Percentiles rank a stretch among this genome's conserved stretches.
These are phyloP conservation scores for Aspergillus udagawae DNA, from an alignment of 2,329 filamentous ascomycete species.

Conservation along the genomic window DNA sequence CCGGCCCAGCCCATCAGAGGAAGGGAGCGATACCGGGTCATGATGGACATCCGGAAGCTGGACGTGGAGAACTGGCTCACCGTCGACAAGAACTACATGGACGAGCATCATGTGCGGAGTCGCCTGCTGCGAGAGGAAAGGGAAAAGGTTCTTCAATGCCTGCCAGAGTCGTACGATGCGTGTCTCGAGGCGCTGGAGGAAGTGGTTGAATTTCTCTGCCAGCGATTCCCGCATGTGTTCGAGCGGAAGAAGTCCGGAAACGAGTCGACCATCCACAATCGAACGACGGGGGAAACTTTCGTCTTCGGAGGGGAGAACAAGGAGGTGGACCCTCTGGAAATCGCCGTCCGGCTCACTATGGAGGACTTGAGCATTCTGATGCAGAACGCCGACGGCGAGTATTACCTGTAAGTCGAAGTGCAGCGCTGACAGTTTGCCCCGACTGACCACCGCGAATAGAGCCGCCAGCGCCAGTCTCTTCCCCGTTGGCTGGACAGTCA, in stretches of 20 bases:
- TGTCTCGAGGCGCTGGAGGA: slow-evolving; percentile 47
- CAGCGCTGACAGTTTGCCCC: not conserved
- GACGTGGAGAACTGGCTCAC: slow-evolving; percentile 47
- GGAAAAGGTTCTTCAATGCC: slow-evolving; percentile 43
- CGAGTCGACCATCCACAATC: slow-evolving; percentile 38
- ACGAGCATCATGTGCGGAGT: slow-evolving; percentile 41
- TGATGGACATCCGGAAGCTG: slow-evolving; percentile 48
- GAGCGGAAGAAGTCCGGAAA: slow-evolving; percentile 23
- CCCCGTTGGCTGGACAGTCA: slow-evolving; percentile 50
- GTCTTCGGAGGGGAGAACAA: slow-evolving; percentile 31
- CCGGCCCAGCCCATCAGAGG: slow-evolving; percentile 38
- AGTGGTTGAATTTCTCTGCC: slow-evolving; percentile 43
- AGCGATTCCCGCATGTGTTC: slow-evolving; percentile 44
- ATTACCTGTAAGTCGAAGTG: slow-evolving; percentile 41
- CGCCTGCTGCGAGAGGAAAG: slow-evolving; percentile 38
- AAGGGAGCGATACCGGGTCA: slow-evolving; percentile 38
- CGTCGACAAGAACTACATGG: slow-evolving; percentile 45
- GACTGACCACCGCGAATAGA: slow-evolving; percentile 21
- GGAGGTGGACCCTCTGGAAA: slow-evolving; percentile 45
- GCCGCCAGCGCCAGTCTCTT: slow-evolving; percentile 51
- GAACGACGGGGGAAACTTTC: slow-evolving; percentile 44
- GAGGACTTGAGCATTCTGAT: slow-evolving; percentile 51
- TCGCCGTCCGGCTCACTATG: slow-evolving; percentile 47
- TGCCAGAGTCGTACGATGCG: slow-evolving; percentile 42
- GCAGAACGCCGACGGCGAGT: slow-evolving; percentile 43